Conservation (phyloP, 768 basidiomycete species). For the Xanthoconium purpureum region DNA sequence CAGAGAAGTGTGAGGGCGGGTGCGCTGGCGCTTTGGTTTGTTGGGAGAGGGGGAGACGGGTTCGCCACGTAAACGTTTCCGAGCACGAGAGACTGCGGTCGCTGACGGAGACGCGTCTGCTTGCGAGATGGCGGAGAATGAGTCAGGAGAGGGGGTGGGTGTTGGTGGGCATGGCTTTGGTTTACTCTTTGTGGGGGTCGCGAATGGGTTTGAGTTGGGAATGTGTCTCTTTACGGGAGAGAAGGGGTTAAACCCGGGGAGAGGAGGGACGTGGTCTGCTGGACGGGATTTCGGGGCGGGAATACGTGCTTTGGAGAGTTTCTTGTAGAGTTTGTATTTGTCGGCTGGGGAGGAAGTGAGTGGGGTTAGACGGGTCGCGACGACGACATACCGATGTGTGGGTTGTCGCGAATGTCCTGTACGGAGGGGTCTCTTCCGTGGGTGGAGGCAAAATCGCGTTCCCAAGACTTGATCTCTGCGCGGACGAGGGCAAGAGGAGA, state of each 20-base stretch:
- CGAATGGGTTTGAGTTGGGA: constrained; percentile 39
- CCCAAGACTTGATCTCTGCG: constrained; percentile 76
- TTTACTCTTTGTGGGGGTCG: constrained; percentile 41
- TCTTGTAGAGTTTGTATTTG: constrained; percentile 83
- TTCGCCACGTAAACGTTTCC: constrained; percentile 80
- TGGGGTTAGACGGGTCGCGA: not conserved
- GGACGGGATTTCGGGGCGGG: constrained; percentile 49
- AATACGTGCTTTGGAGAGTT: constrained; percentile 51
- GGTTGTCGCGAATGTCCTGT: constrained; percentile 65
- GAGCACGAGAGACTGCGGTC: constrained; percentile 60
- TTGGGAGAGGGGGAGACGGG: constrained; percentile 80
- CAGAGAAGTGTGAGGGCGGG: constrained; percentile 40
- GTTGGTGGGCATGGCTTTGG: constrained; percentile 22
- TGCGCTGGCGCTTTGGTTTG: constrained; percentile 69
- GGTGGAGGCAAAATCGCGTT: constrained; percentile 57
- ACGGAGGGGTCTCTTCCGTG: constrained; percentile 61
- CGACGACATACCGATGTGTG: constrained; percentile 55
- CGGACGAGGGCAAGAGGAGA: constrained; percentile 39
- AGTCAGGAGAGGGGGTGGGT: constrained; percentile 38
- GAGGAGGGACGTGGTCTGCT: constrained; percentile 49
- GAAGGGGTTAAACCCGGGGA: constrained; percentile 69
- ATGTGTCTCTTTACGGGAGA: constrained; percentile 62
- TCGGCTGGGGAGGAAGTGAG: constrained; percentile 44
- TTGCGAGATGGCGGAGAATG: constrained; percentile 37
- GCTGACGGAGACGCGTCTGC: constrained; percentile 19